Evolutionary conservation across 2,329 filamentous ascomycete genomes (phyloP).

Genomic region (Colletotrichum sp.): DNA sequence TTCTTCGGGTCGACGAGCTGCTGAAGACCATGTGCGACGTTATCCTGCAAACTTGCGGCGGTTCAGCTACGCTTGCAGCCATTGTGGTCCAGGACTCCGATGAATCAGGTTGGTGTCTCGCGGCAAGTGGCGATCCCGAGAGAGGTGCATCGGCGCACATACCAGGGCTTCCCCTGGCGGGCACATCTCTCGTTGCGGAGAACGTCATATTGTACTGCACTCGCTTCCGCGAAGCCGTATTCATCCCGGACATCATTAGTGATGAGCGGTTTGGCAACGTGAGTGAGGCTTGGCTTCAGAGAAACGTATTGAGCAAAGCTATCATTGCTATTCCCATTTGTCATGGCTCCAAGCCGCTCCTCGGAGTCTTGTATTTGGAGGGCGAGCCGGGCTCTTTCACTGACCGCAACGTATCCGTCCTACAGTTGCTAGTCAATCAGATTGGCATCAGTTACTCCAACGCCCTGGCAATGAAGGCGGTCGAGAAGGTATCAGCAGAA

Average conservation of each 20-base stretch:
- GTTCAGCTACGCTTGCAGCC: conserved; percentile 71
- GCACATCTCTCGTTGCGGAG: conserved; percentile 73
- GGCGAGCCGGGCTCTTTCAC: conserved; percentile 78
- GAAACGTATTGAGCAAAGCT: conserved; percentile 73
- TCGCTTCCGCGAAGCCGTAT: conserved; percentile 77
- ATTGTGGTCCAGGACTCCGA: conserved; percentile 76
- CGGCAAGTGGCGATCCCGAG: conserved; percentile 76
- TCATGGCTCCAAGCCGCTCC: conserved; percentile 71
- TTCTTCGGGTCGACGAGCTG: conserved; percentile 76
- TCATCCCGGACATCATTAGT: conserved; percentile 73
- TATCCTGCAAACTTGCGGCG: conserved; percentile 77
- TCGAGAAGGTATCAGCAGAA: conserved; percentile 79
- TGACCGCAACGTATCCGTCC: conserved; percentile 70
- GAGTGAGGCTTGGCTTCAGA: conserved; percentile 69
- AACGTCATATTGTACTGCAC: conserved; percentile 80
- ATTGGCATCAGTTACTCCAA: conserved; percentile 77
- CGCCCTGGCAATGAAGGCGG: conserved; percentile 69
- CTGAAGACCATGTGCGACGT: conserved; percentile 84
- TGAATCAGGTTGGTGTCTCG: conserved; percentile 70
- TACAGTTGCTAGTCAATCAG: conserved; percentile 78
- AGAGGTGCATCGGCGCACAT: conserved; percentile 70
- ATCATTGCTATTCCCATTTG: conserved; percentile 82
- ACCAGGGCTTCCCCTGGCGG: conserved; percentile 67
- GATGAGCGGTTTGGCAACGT: conserved; percentile 83
- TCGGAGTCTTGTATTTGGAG: conserved; percentile 79